phyloP scores from a whole-genome alignment of 345 rosid species.

The Punica granatum region DNA sequence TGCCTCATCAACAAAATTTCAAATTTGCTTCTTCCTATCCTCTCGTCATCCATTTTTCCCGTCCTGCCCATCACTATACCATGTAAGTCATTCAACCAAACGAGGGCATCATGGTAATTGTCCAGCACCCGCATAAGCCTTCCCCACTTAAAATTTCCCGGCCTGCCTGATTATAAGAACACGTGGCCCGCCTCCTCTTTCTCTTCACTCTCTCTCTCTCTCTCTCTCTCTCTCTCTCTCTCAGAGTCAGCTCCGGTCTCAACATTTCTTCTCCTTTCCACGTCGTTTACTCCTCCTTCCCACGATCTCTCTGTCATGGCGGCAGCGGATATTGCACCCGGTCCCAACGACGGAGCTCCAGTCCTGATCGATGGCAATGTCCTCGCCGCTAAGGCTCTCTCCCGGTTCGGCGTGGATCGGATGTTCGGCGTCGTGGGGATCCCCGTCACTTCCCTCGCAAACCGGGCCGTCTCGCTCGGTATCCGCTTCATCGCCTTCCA shows the following conservation, averaged over 20 bases:
- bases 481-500: constrained; percentile 92
- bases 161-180: not conserved
- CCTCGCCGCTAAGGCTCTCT: constrained; percentile 57
- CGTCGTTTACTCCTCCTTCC: too few relatives aligned
- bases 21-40: too few relatives aligned
- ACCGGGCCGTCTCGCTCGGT: constrained; percentile 65
- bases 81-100: too few relatives aligned
- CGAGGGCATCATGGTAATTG: too few relatives aligned
- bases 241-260: too few relatives aligned
- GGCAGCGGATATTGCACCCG: constrained; percentile 11
- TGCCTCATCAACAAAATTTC: too few relatives aligned
- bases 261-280: too few relatives aligned
- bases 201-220: too few relatives aligned
- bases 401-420: constrained; percentile 68
- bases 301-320: constrained; percentile 21
- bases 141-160: not conserved
- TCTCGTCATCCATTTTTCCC: too few relatives aligned
- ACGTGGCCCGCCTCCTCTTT: not conserved
- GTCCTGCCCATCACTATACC: too few relatives aligned
- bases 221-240: too few relatives aligned
- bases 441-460: constrained; percentile 90
- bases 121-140: not conserved
- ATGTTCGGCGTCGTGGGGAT: constrained; percentile 98
- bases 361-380: constrained; percentile 57
- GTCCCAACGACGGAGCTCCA: constrained; percentile 1